Evolutionary conservation across 345 rosid species (phyloP).

Genomic region (Eucalyptus dawsonii): DNA sequence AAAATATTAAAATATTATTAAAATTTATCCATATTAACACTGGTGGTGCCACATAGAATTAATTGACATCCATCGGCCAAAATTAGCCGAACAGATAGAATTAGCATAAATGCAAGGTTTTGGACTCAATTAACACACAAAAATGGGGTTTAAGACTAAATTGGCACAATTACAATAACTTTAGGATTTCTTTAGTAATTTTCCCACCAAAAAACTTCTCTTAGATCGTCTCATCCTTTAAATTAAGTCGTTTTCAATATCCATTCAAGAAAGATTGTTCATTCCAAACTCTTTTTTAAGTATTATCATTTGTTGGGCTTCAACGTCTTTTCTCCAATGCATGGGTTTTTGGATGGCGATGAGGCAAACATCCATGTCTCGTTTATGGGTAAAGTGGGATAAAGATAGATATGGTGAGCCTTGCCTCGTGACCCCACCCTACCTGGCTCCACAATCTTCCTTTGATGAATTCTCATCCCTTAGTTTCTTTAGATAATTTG

Average conservation of each 20-base stretch:
- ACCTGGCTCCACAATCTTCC: background rate
- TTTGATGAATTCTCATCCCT: background rate
- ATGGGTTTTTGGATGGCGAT: background rate
- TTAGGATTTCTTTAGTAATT: too few species aligned
- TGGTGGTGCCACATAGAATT: too few species aligned
- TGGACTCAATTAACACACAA: too few species aligned
- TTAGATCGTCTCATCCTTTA: background rate
- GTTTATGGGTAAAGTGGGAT: background rate
- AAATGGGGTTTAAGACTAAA: accelerated
- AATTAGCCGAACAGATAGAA: too few species aligned
- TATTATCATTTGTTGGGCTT: too few species aligned
- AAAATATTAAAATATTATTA: too few species aligned
- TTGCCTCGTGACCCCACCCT: background rate
- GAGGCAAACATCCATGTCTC: background rate
- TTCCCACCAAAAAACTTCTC: background rate
- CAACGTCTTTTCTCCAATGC: background rate
- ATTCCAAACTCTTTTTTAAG: too few species aligned
- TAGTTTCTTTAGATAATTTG: background rate
- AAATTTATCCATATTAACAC: too few species aligned
- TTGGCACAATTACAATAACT: accelerated
- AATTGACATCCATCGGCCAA: too few species aligned
- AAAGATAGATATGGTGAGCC: background rate
- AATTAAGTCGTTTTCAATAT: too few species aligned
- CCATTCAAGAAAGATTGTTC: background rate
- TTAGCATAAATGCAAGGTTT: too few species aligned